These are phyloP conservation scores for Rostrohypoxylon terebratum DNA, from an alignment of 495 filamentous ascomycete species.

Conservation along the genomic window DNA sequence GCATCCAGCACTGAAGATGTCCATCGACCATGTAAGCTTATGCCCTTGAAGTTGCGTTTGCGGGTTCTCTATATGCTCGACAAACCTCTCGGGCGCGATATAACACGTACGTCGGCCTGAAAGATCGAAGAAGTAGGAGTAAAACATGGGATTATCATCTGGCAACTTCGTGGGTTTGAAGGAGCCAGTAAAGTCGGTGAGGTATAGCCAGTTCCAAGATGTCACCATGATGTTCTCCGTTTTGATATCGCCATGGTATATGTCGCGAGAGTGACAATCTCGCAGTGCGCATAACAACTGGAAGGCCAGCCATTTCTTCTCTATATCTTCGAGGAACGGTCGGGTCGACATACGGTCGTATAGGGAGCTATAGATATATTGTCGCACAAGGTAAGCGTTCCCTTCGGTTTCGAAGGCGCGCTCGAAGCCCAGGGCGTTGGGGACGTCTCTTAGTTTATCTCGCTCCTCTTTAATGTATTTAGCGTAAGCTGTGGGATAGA, in stretches of 20 bases:
- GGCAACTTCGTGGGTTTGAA: slow-evolving; percentile 97
- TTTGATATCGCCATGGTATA: slow-evolving; percentile 99
- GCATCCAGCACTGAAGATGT: slow-evolving; percentile 97
- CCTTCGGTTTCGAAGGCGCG: slow-evolving; percentile 88
- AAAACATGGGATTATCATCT: slow-evolving; percentile 96
- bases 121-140: slow-evolving; percentile 96
- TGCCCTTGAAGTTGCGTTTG: slow-evolving; percentile 62
- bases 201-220: slow-evolving; percentile 99
- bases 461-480: slow-evolving; percentile 74
- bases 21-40: slow-evolving; percentile 87
- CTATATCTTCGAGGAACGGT: slow-evolving; percentile 96
- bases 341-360: slow-evolving; percentile 97
- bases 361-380: slow-evolving; percentile 94
- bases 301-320: slow-evolving; percentile 99
- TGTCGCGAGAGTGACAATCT: slow-evolving; percentile 89
- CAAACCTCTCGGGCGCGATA: slow-evolving; percentile 91
- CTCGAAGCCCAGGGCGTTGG: slow-evolving; percentile 92
- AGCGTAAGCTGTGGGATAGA: slow-evolving; percentile 17
- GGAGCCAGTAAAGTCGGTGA: slow-evolving; percentile 93
- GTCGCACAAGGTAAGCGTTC: slow-evolving; percentile 93
- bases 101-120: slow-evolving; percentile 96
- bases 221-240: slow-evolving; percentile 96
- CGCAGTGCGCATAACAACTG: slow-evolving; percentile 93
- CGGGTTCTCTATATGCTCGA: slow-evolving; percentile 67
- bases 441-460: slow-evolving; percentile 79